Evolutionary conservation across 129 eudicot species (phyloP), one percentile per base, ranked within the genome.

Genomic region (Tagetes patula): DNA sequence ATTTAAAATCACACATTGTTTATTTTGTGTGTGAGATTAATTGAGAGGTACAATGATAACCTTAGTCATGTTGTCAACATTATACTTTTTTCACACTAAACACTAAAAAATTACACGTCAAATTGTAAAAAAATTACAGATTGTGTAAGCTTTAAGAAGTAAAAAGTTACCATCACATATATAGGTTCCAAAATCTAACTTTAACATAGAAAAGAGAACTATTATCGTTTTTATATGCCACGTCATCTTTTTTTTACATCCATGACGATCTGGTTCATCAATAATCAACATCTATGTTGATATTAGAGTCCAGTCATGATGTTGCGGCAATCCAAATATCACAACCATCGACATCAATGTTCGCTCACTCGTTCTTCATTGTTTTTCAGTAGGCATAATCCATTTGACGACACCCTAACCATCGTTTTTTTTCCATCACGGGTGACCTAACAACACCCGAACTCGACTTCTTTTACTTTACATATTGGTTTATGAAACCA

Each of bases 61-160:
- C 65, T 5, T 59, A 4, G 40, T 61, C 43, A 33, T 61, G 27
- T 61, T 45, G 67, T 55, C 76, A 54, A 41, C 63, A 20, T 38
- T 8, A 20, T 20, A 20, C 27, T 20, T 20, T 20, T 20, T 20
- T 20, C 27, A 20, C 27, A 20, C 27, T 20, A 20, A 20, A 20
- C 27, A 20, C 27, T 20, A 20, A 20, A 20, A 20, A 20, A 20
- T 20, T 20, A 20, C 27, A 20, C 27, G 27, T 20, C 27, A 20
- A 20, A 20, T 43, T 43, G 11, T 43, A 8, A 43, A 43, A 43
- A 40, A 6, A 43, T 6, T 8, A 1, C 1, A 10, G 48, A 2
- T 43, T 10, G 8, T 43, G 8, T 43, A 43, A 43, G 8, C 6
- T 43, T 43, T 43, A 8, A 10, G 48, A 43, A 43, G 48, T 43